phyloP scores from a whole-genome alignment of 345 rosid genomes.

The Zanthoxylum bungeanum region DNA sequence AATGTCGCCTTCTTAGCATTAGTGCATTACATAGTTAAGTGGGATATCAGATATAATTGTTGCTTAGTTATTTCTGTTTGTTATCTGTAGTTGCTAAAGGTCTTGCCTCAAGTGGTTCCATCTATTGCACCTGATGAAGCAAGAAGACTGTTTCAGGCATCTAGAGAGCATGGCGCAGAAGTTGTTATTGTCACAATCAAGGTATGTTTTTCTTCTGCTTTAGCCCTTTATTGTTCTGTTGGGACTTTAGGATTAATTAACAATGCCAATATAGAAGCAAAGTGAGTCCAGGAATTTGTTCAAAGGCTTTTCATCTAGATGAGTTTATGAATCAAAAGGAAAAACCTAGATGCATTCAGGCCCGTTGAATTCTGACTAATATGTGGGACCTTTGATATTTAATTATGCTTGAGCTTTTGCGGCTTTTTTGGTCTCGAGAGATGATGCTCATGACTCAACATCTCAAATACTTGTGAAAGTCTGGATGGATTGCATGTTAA shows the following conservation, averaged over 20 bases:
- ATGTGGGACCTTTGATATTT: not conserved
- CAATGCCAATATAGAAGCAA: not conserved
- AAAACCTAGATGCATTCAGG: not conserved
- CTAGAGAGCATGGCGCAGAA: constrained; percentile 27
- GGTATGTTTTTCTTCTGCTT: constrained; percentile 12
- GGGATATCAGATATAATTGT: not conserved
- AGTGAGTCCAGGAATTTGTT: not conserved
- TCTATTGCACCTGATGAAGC: constrained; percentile 31
- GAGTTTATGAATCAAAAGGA: not conserved
- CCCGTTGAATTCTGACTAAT: not conserved
- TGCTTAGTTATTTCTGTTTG: not conserved
- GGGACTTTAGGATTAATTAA: not conserved
- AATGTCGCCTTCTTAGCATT: not conserved
- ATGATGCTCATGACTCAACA: not conserved
- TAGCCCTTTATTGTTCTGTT: not conserved
- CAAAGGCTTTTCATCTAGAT: not conserved
- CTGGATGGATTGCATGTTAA: not conserved
- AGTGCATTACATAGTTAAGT: not conserved
- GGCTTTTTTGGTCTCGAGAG: not conserved
- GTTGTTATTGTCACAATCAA: constrained; percentile 32
- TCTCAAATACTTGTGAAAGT: not conserved
- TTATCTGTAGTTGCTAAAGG: constrained; percentile 27
- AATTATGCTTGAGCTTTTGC: not conserved
- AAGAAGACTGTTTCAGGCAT: constrained; percentile 25
- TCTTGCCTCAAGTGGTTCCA: constrained; percentile 33